These are phyloP conservation scores for Rhizopogon roseolus DNA, from an alignment of 768 basidiomycete genomes.

Conservation along the genomic window DNA sequence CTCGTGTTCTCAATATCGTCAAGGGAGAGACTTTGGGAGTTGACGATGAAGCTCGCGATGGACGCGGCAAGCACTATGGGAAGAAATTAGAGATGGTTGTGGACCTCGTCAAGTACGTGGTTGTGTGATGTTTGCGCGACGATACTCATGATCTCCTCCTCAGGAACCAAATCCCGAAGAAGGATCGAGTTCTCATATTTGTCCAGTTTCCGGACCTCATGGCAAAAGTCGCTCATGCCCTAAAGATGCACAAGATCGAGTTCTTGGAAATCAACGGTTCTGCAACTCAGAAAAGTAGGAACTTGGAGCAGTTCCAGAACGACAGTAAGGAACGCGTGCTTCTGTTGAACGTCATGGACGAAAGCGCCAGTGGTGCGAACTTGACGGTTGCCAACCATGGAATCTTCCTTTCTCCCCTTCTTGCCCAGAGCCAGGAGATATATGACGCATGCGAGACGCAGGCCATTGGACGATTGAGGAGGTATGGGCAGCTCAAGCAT, in stretches of 20 bases:
- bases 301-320: slow-evolving; percentile 83
- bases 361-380: slow-evolving; percentile 92
- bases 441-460: slow-evolving; percentile 83
- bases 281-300: slow-evolving; percentile 73
- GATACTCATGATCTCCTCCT: background rate
- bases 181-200: slow-evolving; percentile 86
- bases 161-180: slow-evolving; percentile 63
- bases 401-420: slow-evolving; percentile 89
- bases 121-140: background rate
- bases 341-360: slow-evolving; percentile 89
- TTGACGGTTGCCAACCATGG: slow-evolving; percentile 92
- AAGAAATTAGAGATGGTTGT: slow-evolving; percentile 79
- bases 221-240: slow-evolving; percentile 84
- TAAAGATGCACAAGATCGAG: slow-evolving; percentile 63
- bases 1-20: slow-evolving; percentile 79
- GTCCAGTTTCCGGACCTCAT: slow-evolving; percentile 95
- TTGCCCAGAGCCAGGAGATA: slow-evolving; percentile 75
- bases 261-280: slow-evolving; percentile 81
- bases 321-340: slow-evolving; percentile 73
- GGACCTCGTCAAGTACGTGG: slow-evolving; percentile 63
- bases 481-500: slow-evolving; percentile 77
- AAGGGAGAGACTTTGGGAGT: slow-evolving; percentile 73
- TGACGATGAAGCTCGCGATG: slow-evolving; percentile 72
- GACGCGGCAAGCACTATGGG: slow-evolving; percentile 72
- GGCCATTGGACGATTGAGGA: slow-evolving; percentile 77